Base-by-base conservation (phyloP, 129 eudicot genomes). In the Flaveria robusta region DNA sequence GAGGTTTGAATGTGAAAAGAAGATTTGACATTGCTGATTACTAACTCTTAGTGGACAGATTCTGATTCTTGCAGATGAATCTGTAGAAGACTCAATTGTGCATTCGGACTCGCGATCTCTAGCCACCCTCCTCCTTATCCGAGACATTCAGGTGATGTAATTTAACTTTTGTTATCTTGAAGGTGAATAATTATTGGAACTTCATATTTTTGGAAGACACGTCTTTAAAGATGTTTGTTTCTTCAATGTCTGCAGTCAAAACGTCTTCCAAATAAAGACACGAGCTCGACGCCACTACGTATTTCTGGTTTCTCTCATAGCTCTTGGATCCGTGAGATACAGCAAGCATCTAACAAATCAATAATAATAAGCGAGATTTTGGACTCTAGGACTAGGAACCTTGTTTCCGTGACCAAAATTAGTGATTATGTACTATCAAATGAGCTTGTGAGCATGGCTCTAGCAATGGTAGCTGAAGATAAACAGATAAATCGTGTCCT, bases 381-480 rank as follows among this genome's bases (percentile, higher is more conserved):
- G 84, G 98, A 93, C 81, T 93, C 97, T 52, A 87, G 97, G 78
- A 93, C 98, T 3, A 88, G 98, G 81, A 93, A 93, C 76, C 96
- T 93, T 49, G 98, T 93, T 16, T 90, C 98, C 0, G 98, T 93
- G 9, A 88, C 98, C 64, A 93, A 91, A 81, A 93, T 93, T 23
- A 93, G 98, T 65, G 98, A 93, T 76, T 93, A 93, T 45, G 98
- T 93, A 24, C 86, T 93, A 69, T 93, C 98, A 27, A 93, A 93
- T 81, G 98, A 93, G 85, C 89, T 93, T 60, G 98, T 93, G 56
- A 93, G 98, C 77, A 93, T 93, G 98, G 98, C 98, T 37, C 87
- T 93, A 19, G 98, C 98, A 56, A 90, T 91, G 98, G 98, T 93
- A 60, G 98, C 98, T 20, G 98, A 93, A 84, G 98, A 93, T 88